phyloP scores from a whole-genome alignment of 2,329 filamentous ascomycete species.

The Nemania sp. region DNA sequence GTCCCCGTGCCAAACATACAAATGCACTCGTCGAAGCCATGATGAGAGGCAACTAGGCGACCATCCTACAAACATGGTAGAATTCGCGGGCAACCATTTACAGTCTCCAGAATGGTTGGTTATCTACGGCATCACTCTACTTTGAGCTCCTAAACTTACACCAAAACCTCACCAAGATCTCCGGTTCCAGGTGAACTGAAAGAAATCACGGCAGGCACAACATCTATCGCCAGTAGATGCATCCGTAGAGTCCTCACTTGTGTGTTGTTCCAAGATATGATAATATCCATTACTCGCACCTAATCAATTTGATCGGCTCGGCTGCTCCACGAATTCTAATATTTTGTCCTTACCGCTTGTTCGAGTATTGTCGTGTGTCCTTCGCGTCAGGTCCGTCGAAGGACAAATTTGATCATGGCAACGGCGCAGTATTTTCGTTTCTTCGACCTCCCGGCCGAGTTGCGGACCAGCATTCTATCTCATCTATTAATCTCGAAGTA shows the following conservation, averaged over 20 bases:
- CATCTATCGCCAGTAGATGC: background rate
- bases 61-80: background rate
- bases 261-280: too few relatives aligned
- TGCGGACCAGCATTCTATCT: constrained; percentile 33
- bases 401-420: too few relatives aligned
- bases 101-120: background rate
- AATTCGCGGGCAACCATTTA: background rate
- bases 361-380: too few relatives aligned
- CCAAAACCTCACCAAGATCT: background rate
- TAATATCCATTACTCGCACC: background rate
- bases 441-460: constrained; percentile 38
- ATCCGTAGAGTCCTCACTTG: background rate
- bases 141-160: background rate
- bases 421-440: constrained; percentile 31
- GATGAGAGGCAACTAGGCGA: background rate
- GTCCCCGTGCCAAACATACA: too few relatives aligned
- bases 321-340: background rate
- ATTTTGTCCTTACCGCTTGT: too few relatives aligned
- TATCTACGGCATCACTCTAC: background rate
- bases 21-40: background rate
- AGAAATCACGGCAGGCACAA: background rate
- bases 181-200: background rate
- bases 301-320: too few relatives aligned
- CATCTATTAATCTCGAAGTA: constrained; percentile 34
- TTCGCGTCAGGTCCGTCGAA: too few relatives aligned